These are phyloP conservation scores for Saccharomycopsis fibuligera DNA, from an alignment of 805 yeast genomes.

Conservation along the genomic window DNA sequence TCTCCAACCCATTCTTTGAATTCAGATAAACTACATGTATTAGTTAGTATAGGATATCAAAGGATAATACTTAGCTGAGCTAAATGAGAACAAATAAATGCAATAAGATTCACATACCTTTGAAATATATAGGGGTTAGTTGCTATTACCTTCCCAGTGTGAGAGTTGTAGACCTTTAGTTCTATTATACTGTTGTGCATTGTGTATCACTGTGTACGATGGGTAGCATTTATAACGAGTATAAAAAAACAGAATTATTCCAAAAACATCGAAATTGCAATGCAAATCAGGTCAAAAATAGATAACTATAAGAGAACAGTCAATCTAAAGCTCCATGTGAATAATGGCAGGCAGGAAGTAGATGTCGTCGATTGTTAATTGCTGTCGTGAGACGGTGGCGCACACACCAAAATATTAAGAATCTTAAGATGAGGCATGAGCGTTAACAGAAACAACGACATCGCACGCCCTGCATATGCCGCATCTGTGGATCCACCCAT, in stretches of 20 bases:
- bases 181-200: constrained; percentile 12
- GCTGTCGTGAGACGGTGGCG: too few species aligned
- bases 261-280: background rate
- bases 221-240: too few species aligned
- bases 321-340: background rate
- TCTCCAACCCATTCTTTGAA: constrained; percentile 19
- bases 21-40: constrained; percentile 5
- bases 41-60: background rate
- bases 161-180: constrained; percentile 12
- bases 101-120: background rate
- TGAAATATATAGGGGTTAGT: constrained; percentile 16
- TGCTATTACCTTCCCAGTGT: constrained; percentile 8
- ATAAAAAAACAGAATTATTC: background rate
- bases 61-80: background rate
- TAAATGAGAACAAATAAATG: background rate
- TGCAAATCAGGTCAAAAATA: background rate
- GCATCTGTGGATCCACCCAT: too few species aligned
- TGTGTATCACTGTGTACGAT: too few species aligned
- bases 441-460: too few species aligned
- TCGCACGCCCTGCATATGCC: too few species aligned
- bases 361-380: too few species aligned
- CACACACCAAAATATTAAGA: too few species aligned
- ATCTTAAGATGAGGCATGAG: too few species aligned
- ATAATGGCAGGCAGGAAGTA: background rate
- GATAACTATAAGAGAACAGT: background rate